Base-by-base conservation (phyloP, 768 basidiomycete genomes). In the Mycena vitilis region DNA sequence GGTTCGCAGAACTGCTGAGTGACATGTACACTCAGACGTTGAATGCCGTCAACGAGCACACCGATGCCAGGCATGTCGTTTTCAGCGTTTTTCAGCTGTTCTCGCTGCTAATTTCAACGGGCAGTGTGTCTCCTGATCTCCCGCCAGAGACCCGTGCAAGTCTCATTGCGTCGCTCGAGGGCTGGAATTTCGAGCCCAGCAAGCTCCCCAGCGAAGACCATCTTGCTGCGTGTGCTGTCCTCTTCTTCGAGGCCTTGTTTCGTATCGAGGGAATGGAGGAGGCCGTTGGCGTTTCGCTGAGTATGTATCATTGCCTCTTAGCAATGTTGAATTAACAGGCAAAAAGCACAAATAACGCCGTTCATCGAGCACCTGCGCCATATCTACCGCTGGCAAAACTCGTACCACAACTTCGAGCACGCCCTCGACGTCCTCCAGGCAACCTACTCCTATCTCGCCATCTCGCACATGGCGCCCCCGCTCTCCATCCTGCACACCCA, bases 371-470 rank as follows among this genome's bases (percentile, higher is more conserved):
- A 97, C 71, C 87, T 99, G n/a, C 89, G 92, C n/a, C 88, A 89
- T 36, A 91, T 97, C 58, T 99, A 99, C 78, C 92, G 96, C 68
- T 86, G 88, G 59, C 89, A 91, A 65, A 98, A 98, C 80, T 91
- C 93, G 34, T 99, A 99, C 78, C 98, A 99, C 84, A 99, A 99
- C 76, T 99, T 97, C 77, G 90, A 95, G 69, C 98, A 99, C 80
- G 98, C 96, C 0, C 83, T 98, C 49, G 98, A 99, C 78, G 98
- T 99, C 18, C 86, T 99, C 23, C 98, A 99, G 76, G 96, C 96
- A 0, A 88, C 90, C 5, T 95, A 98, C 74, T 89, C 88, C 23
- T 98, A 96, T 81, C 84, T 99, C 30, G 86, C 86, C 53, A 84
- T 88, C 36, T 92, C 93, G 18, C 91, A 90, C 37, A 86, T 93